Percentiles rank a stretch among this genome's conserved stretches.
These are phyloP conservation scores for Xylaria digitata DNA, from an alignment of 2,329 filamentous ascomycete genomes.

Conservation along the genomic window DNA sequence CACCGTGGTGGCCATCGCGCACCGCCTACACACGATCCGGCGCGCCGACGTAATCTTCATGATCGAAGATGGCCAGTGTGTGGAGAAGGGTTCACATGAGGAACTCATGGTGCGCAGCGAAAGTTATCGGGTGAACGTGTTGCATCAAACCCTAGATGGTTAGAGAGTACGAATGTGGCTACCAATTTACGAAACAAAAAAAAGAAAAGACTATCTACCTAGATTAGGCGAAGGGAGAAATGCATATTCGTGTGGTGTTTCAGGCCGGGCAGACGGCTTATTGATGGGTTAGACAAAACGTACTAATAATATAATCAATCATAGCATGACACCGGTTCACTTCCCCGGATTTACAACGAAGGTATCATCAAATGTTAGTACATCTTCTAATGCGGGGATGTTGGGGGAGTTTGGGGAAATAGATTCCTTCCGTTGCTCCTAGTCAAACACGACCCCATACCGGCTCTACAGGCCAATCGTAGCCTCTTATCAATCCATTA, in stretches of 20 bases:
- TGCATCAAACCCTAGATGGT: constrained; percentile 60
- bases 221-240: not conserved
- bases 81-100: constrained; percentile 64
- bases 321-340: not conserved
- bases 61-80: constrained; percentile 63
- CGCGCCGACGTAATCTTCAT: constrained; percentile 69
- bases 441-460: constrained; percentile 22
- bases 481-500: constrained; percentile 21
- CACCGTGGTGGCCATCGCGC: constrained; percentile 69
- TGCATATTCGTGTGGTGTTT: constrained; percentile 4
- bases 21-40: constrained; percentile 66
- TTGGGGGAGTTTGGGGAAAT: constrained; percentile 26
- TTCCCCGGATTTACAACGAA: constrained; percentile 23
- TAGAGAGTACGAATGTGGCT: constrained; percentile 20
- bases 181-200: not conserved
- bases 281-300: constrained; percentile 26
- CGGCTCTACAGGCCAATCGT: constrained; percentile 20
- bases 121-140: constrained; percentile 63
- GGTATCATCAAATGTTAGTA: constrained; percentile 13
- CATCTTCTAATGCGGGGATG: constrained; percentile 18
- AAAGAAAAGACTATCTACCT: not conserved
- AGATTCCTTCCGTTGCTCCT: constrained; percentile 35
- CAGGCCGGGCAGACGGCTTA: constrained; percentile 5
- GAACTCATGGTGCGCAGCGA: constrained; percentile 66
- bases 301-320: constrained; percentile 30